These are phyloP conservation scores for Oryza officinalis DNA, from an alignment of 176 grass and related monocot species.

Conservation along the genomic window DNA sequence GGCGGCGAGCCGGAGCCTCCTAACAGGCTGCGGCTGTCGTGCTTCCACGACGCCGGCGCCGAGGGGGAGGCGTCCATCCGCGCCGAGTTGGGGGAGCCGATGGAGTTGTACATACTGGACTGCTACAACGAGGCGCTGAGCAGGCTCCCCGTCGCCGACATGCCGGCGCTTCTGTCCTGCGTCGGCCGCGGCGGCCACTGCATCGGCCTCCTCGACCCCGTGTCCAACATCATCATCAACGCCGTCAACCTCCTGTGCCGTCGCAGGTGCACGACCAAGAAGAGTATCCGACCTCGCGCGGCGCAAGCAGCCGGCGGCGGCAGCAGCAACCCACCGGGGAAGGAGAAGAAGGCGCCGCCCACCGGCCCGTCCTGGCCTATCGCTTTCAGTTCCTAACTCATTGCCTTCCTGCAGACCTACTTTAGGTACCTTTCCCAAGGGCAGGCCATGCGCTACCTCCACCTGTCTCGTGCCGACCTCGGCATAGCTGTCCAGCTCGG, in stretches of 20 bases:
- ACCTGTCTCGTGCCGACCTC: background rate
- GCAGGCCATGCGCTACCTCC: conserved; percentile 17
- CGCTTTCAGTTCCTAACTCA: background rate
- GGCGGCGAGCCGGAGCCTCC: background rate
- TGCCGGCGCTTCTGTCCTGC: background rate
- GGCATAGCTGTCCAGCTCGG: background rate
- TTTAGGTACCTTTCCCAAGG: background rate
- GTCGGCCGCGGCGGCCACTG: background rate
- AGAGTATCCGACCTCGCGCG: no score
- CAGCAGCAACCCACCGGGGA: no score
- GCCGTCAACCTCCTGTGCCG: conserved; percentile 1
- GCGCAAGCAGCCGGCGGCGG: no score
- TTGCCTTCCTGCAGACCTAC: conserved; percentile 3
- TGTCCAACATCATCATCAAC: background rate
- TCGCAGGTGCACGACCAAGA: background rate
- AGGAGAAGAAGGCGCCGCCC: no score
- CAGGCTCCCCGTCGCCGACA: conserved; percentile 9
- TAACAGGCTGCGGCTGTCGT: background rate
- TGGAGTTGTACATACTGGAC: background rate
- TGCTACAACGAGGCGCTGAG: background rate
- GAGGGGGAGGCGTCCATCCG: background rate
- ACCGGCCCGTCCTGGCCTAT: no score
- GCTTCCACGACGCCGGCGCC: conserved; percentile 15
- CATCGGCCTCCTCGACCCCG: conserved; percentile 10
- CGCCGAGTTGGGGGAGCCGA: background rate